These are phyloP conservation scores for Malus fusca DNA, from an alignment of 306 rosid genomes.

Conservation along the genomic window DNA sequence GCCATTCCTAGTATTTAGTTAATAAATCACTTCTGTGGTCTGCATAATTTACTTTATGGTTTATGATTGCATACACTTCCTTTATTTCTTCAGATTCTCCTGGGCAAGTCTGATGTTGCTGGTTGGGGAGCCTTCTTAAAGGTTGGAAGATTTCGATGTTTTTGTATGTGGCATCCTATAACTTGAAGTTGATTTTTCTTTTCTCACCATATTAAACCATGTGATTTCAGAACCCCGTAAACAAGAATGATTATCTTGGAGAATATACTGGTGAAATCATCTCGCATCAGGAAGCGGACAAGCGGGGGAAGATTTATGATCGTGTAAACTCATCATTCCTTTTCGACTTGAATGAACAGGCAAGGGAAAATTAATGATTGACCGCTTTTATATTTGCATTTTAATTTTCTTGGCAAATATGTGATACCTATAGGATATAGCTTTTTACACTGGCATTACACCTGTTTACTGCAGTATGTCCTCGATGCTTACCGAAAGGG, in stretches of 20 bases:
- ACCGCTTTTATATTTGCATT: not conserved
- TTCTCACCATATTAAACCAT: slow-evolving; percentile 28
- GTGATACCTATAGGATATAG: not conserved
- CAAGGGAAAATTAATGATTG: slow-evolving; percentile 24
- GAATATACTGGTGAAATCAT: slow-evolving; percentile 94
- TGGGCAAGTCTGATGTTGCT: slow-evolving; percentile 89
- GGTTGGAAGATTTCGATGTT: slow-evolving; percentile 35
- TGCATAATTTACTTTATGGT: slow-evolving; percentile 11
- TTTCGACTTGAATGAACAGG: slow-evolving; percentile 98
- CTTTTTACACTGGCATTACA: not conserved
- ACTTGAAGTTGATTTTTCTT: slow-evolving; percentile 13
- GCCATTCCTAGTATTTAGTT: slow-evolving; percentile 18
- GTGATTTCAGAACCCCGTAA: slow-evolving; percentile 78
- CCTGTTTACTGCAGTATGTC: slow-evolving; percentile 63
- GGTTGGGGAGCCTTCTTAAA: slow-evolving; percentile 99
- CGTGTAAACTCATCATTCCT: slow-evolving; percentile 97
- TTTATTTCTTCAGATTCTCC: slow-evolving; percentile 58
- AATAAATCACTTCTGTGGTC: not conserved
- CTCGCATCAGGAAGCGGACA: slow-evolving; percentile 95
- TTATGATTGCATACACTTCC: slow-evolving; percentile 7
- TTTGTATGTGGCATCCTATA: slow-evolving; percentile 7
- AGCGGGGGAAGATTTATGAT: slow-evolving; percentile 95
- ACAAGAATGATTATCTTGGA: slow-evolving; percentile 91
- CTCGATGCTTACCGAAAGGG: slow-evolving; percentile 98
- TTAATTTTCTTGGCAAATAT: not conserved